Evolutionary conservation across 2,329 filamentous ascomycete genomes (phyloP), one percentile per base, ranked within the genome.

Genomic region (Penicillium sp.): DNA sequence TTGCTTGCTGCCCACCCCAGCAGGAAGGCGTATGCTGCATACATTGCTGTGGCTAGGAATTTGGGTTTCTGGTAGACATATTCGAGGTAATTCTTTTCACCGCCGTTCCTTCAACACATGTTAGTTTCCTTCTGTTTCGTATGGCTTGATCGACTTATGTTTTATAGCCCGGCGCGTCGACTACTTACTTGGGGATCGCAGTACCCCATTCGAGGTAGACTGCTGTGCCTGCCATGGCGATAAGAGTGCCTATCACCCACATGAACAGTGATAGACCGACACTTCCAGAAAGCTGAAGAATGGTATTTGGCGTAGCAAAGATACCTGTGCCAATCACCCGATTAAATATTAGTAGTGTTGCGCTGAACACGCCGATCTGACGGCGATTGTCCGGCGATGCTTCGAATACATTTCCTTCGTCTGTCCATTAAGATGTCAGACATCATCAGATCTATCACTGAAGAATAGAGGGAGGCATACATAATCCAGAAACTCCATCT

Each of bases 41-140:
- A 83, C 72, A 80, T 80, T 56, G 80, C 82, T 8, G 81, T 84
- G 4, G 77, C 80, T 6, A 83, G 72, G 70, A 81, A 84, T 55
- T 73, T 77, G 27, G 83, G 82, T 21, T 74, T 77, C 47, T 71
- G 74, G 65, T 79, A 83, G 35, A 83, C 80, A 37, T 81, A 79
- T 69, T 84, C 81, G 43, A 84, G 77, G 63, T 83, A 83, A 39
- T 82, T 78, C 49, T 80, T 77, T 62, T 83, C 81, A n/a, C 81
- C 80, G 37, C 81, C 81, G 67, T 81, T 68, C 70, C 80, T 66
- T 68, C 67, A 16, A 66, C 67, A 37, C 9, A 54, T 47, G 46
- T n/a, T 33, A 14, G 29, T n/a, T n/a, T 16, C 3, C 6, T 24
- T 59, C 5, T 37, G n/a, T 10, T 3, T 6, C 35, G 10, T 9